Evolutionary conservation across 306 rosid species (phyloP), one percentile per base, ranked within the genome.

Genomic region (Trifolium pratense): DNA sequence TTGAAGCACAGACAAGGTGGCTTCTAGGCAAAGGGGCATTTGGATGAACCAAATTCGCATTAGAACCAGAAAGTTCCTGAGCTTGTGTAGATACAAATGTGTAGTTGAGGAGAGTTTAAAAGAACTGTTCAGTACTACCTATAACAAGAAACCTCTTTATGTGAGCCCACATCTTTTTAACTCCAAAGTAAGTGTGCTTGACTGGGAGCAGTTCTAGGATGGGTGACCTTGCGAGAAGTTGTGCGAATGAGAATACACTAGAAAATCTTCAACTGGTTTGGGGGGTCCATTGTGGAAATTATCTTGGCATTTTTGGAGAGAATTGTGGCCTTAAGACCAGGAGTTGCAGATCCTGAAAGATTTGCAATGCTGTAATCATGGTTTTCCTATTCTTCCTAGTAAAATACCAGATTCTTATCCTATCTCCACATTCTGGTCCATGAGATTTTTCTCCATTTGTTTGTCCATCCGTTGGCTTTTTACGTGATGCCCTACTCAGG

Each of bases 331-430:
- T 15, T 31, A n/a, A 1, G 66, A 59, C 23, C 18, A 17, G 10
- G 11, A 14, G 40, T 42, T 23, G 32, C 36, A n/a, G 21, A 60
- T 17, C 66, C 42, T 60, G 20, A 5, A 60, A 61, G 36, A 31
- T 58, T 25, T 58, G 17, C 66, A n/a, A 17, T 61, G 45, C 14
- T 61, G 67, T 36, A 61, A 32, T 32, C 45, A 61, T 37, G 14
- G 7, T 10, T 61, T 61, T 32, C 66, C 14, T 32, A 61, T 37
- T 61, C 45, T 31, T 29, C 32, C 5, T 31, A 34, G 16, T 32
- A 32, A n/a, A 4, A 61, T 61, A 9, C 42, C 14, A 36, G 40
- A 17, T 60, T 60, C 25, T 23, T 60, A n/a, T 46, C 29, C 14
- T 52, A 2, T 52, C 3, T 52, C 11, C 6, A 18, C 6, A 3